Base-by-base conservation (phyloP, 148 eudicot species). In the Rhododendron simsii region DNA sequence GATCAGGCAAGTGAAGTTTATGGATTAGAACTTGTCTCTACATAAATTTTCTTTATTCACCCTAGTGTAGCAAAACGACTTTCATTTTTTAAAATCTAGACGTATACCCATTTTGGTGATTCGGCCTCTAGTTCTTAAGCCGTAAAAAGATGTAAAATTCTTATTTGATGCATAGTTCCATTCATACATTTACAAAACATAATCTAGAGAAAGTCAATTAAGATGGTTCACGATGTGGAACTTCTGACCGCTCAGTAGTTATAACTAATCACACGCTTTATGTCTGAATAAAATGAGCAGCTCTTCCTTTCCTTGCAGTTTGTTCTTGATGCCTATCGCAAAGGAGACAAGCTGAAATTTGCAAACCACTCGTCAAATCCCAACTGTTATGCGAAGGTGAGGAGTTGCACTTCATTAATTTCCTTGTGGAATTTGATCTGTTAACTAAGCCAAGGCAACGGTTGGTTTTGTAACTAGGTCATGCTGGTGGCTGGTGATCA, bases 301-400 rank as follows among this genome's bases (percentile, higher is more conserved):
- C 61, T 80, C 65, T 51, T 80, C 20, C 28, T 78, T 78, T 26
- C 30, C 50, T 88, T 51, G n/a, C 98, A 97, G 99, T 94, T 93
- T 91, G 98, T 94, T 61, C 94, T 97, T 87, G 99, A 97, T 91
- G 99, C 99, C 57, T 94, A 88, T 84, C 99, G 99, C 88, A 91
- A 92, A 81, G 99, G 99, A 86, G 98, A 94, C 92, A 94, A 97
- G 86, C 87, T 97, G 90, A 97, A 97, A 89, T 97, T 97, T 78
- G 98, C 99, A 7, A 97, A 97, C 84, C 98, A 97, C 88, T 95
- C 99, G n/a, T 86, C 93, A 71, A 93, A 88, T 47, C 99, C 99
- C 21, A 97, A 97, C 91, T 97, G 99, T 85, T 93, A 92, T 82
- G 98, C 98, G 80, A 95, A 93, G 98, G 99, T 95, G 86, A 35